A percentile compares a stretch with the other conserved stretches of the same genome.
Evolutionary conservation across 2,329 filamentous ascomycete genomes (phyloP).

Genomic region (Microsporum audouinii): DNA sequence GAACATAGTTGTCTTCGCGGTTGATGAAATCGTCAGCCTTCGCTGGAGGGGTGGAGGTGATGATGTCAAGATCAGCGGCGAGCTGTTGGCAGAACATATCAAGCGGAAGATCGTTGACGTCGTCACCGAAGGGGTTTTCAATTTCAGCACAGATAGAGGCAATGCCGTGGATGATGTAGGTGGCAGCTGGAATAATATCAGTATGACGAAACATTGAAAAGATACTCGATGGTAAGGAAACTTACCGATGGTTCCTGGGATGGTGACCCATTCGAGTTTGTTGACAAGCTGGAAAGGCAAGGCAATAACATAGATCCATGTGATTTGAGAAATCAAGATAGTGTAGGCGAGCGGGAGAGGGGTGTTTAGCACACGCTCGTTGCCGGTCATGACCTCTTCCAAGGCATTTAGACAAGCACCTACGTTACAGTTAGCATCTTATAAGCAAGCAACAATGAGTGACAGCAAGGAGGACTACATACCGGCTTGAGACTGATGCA

Average conservation of each 20-base stretch:
- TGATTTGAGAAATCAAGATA: conserved; percentile 76
- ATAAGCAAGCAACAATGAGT: background rate
- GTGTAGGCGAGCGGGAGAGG: conserved; percentile 72
- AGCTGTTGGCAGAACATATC: conserved; percentile 68
- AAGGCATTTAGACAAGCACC: conserved; percentile 52
- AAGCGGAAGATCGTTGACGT: conserved; percentile 70
- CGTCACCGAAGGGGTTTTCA: conserved; percentile 73
- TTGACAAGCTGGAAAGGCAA: conserved; percentile 68
- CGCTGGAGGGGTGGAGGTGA: conserved; percentile 49
- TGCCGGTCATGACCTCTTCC: conserved; percentile 60
- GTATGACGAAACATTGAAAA: background rate
- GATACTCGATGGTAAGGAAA: background rate
- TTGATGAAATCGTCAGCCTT: conserved; percentile 42
- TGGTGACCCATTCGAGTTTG: conserved; percentile 58
- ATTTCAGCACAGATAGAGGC: conserved; percentile 67
- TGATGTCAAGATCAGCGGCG: conserved; percentile 60
- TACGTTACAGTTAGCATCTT: conserved; percentile 15
- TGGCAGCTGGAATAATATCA: conserved; percentile 35
- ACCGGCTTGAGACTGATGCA: conserved; percentile 19
- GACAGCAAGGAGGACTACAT: conserved; percentile 4
- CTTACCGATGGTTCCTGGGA: conserved; percentile 56
- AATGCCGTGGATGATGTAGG: conserved; percentile 74
- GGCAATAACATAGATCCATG: conserved; percentile 70
- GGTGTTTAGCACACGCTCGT: conserved; percentile 69
- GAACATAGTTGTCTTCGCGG: conserved; percentile 40